phyloP scores from a whole-genome alignment of 495 filamentous ascomycete species.

The Lentithecium fluviatile region DNA sequence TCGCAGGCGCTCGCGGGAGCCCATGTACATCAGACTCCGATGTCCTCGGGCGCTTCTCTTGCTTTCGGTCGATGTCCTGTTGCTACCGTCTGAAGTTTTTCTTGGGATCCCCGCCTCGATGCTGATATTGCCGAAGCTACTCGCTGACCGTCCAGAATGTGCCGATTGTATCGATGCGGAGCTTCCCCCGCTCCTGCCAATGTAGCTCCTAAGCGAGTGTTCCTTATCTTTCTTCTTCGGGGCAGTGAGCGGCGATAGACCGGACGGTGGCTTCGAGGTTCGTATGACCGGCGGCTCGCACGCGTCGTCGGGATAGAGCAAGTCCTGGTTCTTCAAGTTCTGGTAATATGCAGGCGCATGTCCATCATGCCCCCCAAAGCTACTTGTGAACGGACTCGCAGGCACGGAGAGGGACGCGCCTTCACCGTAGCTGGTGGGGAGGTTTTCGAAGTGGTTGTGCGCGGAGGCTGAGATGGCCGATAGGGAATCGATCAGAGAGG shows the following conservation, averaged over 20 bases:
- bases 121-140: slow-evolving; percentile 36
- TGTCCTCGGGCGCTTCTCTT: slow-evolving; percentile 25
- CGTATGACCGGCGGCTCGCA: slow-evolving; percentile 80
- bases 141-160: slow-evolving; percentile 24
- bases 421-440: slow-evolving; percentile 47
- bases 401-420: slow-evolving; percentile 45
- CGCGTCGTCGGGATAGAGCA: slow-evolving; percentile 68
- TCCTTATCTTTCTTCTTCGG: slow-evolving; percentile 41
- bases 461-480: slow-evolving; percentile 78
- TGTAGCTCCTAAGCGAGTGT: slow-evolving; percentile 36
- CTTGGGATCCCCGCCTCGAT: slow-evolving; percentile 29
- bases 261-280: slow-evolving; percentile 79
- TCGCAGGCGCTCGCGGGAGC: slow-evolving; percentile 39
- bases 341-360: slow-evolving; percentile 63
- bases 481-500: slow-evolving; percentile 86
- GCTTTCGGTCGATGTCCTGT: slow-evolving; percentile 33
- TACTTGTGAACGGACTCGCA: slow-evolving; percentile 37
- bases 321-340: slow-evolving; percentile 44
- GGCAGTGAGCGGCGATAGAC: slow-evolving; percentile 66
- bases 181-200: slow-evolving; percentile 30
- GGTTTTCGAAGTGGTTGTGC: slow-evolving; percentile 68
- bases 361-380: slow-evolving; percentile 44
- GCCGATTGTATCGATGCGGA: slow-evolving; percentile 30
- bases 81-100: slow-evolving; percentile 19
- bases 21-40: slow-evolving; percentile 40